These are phyloP conservation scores for Phaffomyces antillensis DNA, from an alignment of 805 yeast genomes.

Conservation along the genomic window DNA sequence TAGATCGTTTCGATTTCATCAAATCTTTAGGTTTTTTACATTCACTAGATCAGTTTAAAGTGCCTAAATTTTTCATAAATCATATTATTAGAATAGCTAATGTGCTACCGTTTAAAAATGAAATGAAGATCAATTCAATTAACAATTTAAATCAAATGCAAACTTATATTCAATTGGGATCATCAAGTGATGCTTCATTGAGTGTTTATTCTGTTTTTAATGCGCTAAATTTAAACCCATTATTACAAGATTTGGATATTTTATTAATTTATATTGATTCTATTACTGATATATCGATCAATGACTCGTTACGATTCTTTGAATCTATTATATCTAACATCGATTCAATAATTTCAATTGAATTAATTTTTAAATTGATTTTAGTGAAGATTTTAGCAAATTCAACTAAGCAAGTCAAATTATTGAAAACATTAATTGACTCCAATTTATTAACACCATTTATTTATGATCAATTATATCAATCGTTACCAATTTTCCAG, in stretches of 20 bases:
- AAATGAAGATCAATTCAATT: conserved; percentile 1
- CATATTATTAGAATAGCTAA: conserved; percentile 19
- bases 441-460: background rate
- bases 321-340: conserved; percentile 5
- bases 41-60: conserved; percentile 4
- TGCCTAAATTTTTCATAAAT: conserved; percentile 10
- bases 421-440: conserved; percentile 2
- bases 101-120: conserved; percentile 18
- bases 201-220: conserved; percentile 17
- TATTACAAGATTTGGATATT: conserved; percentile 13
- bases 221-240: conserved; percentile 10
- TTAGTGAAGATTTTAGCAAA: conserved; percentile 15
- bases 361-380: conserved; percentile 10
- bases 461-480: conserved; percentile 11
- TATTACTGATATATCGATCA: conserved; percentile 13
- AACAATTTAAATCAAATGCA: conserved; percentile 8
- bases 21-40: conserved; percentile 12
- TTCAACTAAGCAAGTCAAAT: conserved; percentile 13
- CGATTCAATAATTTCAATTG: conserved; percentile 4
- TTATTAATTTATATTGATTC: conserved; percentile 18
- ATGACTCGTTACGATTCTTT: conserved; percentile 2
- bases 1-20: conserved; percentile 21
- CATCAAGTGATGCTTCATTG: conserved; percentile 15
- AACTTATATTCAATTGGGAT: conserved; percentile 6
- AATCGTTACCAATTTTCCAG: conserved; percentile 13